These are phyloP conservation scores for Bothriochloa decipiens DNA, from an alignment of 176 grass and related monocot species.

Conservation along the genomic window DNA sequence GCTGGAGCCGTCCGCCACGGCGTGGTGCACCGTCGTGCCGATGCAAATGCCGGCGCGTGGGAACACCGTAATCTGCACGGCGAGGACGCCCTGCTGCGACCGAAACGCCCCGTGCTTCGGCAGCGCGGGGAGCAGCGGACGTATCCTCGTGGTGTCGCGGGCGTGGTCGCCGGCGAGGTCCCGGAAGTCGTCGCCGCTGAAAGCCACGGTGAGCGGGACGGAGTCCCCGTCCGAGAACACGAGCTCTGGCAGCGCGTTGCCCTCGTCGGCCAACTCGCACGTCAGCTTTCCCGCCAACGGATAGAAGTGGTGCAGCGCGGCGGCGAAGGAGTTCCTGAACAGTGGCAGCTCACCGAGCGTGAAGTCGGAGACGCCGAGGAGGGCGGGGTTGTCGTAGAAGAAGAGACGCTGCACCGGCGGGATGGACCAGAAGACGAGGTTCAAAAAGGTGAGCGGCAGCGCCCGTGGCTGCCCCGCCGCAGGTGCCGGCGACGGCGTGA, in stretches of 20 bases:
- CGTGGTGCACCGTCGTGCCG: conserved; percentile 80
- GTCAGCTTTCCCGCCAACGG: conserved; percentile 55
- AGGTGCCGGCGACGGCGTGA: conserved; percentile 37
- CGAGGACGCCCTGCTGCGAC: conserved; percentile 39
- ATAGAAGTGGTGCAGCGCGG: conserved; percentile 63
- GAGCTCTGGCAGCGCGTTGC: conserved; percentile 16
- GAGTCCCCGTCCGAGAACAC: conserved; percentile 35
- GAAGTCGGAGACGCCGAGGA: conserved; percentile 42
- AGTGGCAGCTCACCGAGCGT: conserved; percentile 43
- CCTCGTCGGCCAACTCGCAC: conserved; percentile 9
- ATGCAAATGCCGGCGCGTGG: conserved; percentile 53
- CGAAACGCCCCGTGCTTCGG: not conserved
- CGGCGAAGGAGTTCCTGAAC: conserved; percentile 56
- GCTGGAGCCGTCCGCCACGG: conserved; percentile 80
- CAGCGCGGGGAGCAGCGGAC: conserved; percentile 53
- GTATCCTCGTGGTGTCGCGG: conserved; percentile 42
- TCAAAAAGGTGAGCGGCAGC: conserved; percentile 77
- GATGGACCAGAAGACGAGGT: conserved; percentile 73
- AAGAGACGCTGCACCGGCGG: conserved; percentile 77
- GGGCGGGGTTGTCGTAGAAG: conserved; percentile 59
- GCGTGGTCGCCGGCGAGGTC: conserved; percentile 52
- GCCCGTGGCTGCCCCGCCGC: conserved; percentile 36
- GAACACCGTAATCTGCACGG: conserved; percentile 78
- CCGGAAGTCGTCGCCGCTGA: conserved; percentile 51
- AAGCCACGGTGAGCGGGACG: conserved; percentile 36